Percentiles rank a stretch among this genome's conserved stretches.
Evolutionary conservation across 345 rosid genomes (phyloP).

Genomic region (Isatis tinctoria): DNA sequence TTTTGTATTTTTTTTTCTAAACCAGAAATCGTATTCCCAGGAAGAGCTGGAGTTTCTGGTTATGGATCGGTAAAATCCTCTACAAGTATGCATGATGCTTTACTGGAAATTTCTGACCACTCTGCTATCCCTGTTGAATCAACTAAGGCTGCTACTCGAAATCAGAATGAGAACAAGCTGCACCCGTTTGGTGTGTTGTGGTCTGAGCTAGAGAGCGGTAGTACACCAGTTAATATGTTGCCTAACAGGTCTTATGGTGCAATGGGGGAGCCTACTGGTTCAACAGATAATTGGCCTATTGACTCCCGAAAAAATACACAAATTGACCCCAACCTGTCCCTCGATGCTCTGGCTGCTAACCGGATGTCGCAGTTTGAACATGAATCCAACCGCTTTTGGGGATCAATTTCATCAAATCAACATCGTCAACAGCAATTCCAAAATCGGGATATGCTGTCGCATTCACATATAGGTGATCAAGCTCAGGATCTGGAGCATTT

Average conservation of each 20-base stretch:
- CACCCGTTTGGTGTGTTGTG: constrained; percentile 71
- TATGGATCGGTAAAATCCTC: constrained; percentile 23
- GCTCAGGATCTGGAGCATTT: constrained; percentile 36
- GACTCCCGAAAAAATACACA: constrained; percentile 32
- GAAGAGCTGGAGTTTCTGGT: constrained; percentile 38
- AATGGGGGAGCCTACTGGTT: constrained; percentile 31
- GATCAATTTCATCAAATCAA: constrained; percentile 39
- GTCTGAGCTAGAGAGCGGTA: constrained; percentile 40
- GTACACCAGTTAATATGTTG: constrained; percentile 31
- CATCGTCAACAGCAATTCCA: constrained; percentile 36
- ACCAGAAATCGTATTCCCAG: constrained; percentile 54
- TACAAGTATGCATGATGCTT: constrained; percentile 29
- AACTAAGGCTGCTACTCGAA: constrained; percentile 22
- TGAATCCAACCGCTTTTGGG: constrained; percentile 31
- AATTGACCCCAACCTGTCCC: constrained; percentile 24
- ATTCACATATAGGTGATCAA: constrained; percentile 29
- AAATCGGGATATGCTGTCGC: constrained; percentile 32
- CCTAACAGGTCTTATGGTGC: constrained; percentile 34
- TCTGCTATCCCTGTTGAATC: constrained; percentile 35
- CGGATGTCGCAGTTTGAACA: constrained; percentile 36
- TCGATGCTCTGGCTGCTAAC: constrained; percentile 34
- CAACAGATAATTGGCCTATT: constrained; percentile 37
- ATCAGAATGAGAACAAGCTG: constrained; percentile 45
- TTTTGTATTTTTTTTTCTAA: neutral
- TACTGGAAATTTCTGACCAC: constrained; percentile 23